A percentile compares a stretch with the other conserved stretches of the same genome.
phyloP scores from a whole-genome alignment of 1,139 yeast species.

The Spencermartinsiella ligniputridi region DNA sequence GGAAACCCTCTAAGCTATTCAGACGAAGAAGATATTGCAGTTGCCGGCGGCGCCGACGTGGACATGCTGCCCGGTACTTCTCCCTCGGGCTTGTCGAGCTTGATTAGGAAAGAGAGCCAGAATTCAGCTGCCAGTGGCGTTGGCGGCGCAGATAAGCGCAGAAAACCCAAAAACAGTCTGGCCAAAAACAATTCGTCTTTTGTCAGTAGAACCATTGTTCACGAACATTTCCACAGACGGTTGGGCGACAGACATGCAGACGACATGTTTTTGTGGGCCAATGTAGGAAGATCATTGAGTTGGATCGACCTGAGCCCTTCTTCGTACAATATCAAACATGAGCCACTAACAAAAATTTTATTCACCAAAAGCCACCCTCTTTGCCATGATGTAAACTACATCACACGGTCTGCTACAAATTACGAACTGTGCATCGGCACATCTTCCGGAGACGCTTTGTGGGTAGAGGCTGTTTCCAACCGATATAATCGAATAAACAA shows the following conservation, averaged over 20 bases:
- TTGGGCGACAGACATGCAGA: slow-evolving; percentile 26
- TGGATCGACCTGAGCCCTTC: slow-evolving; percentile 33
- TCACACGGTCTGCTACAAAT: slow-evolving; percentile 36
- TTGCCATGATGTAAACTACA: slow-evolving; percentile 34
- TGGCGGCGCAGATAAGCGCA: slow-evolving; percentile 15
- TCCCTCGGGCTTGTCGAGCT: background rate
- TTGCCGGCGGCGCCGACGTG: background rate
- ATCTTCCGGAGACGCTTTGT: slow-evolving; percentile 52
- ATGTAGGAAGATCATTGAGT: slow-evolving; percentile 34
- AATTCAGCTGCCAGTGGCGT: background rate
- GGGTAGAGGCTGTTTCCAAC: slow-evolving; percentile 47
- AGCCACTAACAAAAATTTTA: slow-evolving; percentile 37
- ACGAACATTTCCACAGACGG: slow-evolving; percentile 33
- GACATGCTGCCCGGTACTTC: background rate
- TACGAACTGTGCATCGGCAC: slow-evolving; percentile 49
- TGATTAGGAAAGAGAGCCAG: slow-evolving; percentile 1
- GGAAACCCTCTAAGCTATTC: background rate
- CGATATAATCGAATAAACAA: slow-evolving; percentile 50
- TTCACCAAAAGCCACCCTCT: slow-evolving; percentile 40
- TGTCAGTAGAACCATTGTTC: slow-evolving; percentile 37
- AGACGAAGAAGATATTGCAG: background rate
- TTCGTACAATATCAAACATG: slow-evolving; percentile 25
- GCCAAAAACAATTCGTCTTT: slow-evolving; percentile 38
- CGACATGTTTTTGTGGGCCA: slow-evolving; percentile 32
- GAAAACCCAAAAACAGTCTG: slow-evolving; percentile 33